Percentiles rank a stretch among this genome's conserved stretches.
phyloP scores from a whole-genome alignment of 2,329 filamentous ascomycete species.

The Cladophialophora exuberans region DNA sequence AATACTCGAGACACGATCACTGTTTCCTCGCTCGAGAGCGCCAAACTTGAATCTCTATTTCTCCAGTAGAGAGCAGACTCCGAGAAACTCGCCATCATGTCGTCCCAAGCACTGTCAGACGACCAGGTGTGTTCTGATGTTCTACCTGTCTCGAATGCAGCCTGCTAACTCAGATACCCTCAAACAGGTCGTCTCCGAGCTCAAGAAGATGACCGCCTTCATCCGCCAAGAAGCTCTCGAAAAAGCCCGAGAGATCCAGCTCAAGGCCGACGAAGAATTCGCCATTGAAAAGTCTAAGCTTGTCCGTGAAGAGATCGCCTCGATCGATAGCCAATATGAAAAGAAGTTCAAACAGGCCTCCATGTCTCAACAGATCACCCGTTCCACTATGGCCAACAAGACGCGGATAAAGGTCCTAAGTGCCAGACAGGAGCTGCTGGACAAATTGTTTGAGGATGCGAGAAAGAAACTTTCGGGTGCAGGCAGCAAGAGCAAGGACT shows the following conservation, averaged over 20 bases:
- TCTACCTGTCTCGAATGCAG: background rate
- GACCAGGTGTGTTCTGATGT: constrained; percentile 75
- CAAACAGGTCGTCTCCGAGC: constrained; percentile 94
- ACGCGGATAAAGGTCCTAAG: constrained; percentile 85
- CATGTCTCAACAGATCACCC: constrained; percentile 98
- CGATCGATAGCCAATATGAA: constrained; percentile 91
- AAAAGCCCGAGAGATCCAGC: constrained; percentile 94
- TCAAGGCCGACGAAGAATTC: constrained; percentile 99
- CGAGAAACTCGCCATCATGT: constrained; percentile 67
- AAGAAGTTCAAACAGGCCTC: constrained; percentile 99
- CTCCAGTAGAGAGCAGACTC: constrained; percentile 18
- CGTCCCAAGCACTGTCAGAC: constrained; percentile 95
- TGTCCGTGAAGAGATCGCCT: constrained; percentile 88
- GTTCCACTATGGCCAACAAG: constrained; percentile 95
- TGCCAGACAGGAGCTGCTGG: constrained; percentile 86
- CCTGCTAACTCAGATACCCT: constrained; percentile 14
- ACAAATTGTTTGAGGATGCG: constrained; percentile 83
- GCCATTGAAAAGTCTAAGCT: constrained; percentile 99
- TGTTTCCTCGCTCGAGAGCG: too few species aligned
- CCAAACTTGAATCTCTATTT: background rate
- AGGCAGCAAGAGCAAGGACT: constrained; percentile 71
- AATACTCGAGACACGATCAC: background rate
- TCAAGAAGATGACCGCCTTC: constrained; percentile 99
- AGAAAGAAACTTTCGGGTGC: constrained; percentile 70
- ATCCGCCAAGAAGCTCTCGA: constrained; percentile 98